Conservation (phyloP, 1,139 yeast species). For the Hansenula lynferdii region DNA sequence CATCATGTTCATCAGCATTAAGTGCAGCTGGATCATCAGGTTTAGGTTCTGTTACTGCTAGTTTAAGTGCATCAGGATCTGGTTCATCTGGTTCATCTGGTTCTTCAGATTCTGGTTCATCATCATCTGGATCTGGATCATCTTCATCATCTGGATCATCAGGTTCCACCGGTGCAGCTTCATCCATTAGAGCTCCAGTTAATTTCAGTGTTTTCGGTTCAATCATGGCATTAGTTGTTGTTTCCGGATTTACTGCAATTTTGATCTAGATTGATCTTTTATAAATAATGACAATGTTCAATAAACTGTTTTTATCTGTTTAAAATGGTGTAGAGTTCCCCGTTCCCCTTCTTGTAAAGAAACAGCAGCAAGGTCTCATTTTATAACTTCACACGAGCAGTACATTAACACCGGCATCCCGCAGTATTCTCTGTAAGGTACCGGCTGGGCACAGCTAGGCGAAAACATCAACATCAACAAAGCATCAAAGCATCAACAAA, state of each 20-base stretch:
- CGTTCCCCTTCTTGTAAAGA: too few relatives aligned
- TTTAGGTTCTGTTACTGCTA: conserved; percentile 37
- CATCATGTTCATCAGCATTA: conserved; percentile 35
- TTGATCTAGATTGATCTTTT: neutral
- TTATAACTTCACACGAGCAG: too few relatives aligned
- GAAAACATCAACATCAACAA: too few relatives aligned
- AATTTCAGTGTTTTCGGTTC: conserved; percentile 12
- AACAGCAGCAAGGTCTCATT: too few relatives aligned
- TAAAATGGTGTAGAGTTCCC: too few relatives aligned
- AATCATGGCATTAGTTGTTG: conserved; percentile 2
- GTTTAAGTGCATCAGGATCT: conserved; percentile 35
- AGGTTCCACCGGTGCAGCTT: conserved; percentile 21
- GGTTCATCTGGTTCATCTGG: conserved; percentile 34
- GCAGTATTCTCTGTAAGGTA: too few relatives aligned
- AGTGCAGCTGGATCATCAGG: conserved; percentile 47
- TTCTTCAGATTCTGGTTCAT: conserved; percentile 26
- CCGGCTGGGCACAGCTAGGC: too few relatives aligned
- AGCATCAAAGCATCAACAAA: too few relatives aligned
- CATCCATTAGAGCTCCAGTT: conserved; percentile 27
- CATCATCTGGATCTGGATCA: conserved; percentile 27
- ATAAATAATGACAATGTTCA: too few relatives aligned
- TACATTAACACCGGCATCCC: too few relatives aligned
- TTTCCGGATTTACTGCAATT: neutral
- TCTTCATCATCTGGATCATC: conserved; percentile 26
- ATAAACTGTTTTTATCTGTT: too few relatives aligned